These are phyloP conservation scores for Pugionium dolabratum DNA, from an alignment of 345 rosid species.

Conservation along the genomic window DNA sequence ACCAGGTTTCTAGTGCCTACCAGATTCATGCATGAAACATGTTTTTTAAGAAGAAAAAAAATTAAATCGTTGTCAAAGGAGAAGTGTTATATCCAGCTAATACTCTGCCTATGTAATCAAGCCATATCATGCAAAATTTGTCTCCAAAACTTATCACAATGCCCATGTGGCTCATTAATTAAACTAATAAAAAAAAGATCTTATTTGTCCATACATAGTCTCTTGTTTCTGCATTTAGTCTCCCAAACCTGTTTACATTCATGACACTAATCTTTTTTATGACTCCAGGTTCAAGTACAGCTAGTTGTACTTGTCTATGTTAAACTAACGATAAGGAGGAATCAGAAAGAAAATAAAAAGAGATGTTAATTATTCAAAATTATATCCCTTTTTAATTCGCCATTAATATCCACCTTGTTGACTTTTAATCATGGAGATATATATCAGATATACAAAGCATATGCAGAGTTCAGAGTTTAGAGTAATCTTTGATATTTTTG, in stretches of 20 bases:
- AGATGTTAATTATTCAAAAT: slow-evolving; percentile 15
- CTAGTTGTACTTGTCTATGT: slow-evolving; percentile 39
- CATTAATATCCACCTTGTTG: not conserved
- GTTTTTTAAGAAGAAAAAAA: not conserved
- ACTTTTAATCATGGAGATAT: slow-evolving; percentile 10
- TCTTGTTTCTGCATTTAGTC: slow-evolving; percentile 33
- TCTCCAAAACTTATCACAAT: slow-evolving; percentile 40
- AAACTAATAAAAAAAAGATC: slow-evolving; percentile 29
- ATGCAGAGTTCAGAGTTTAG: not conserved
- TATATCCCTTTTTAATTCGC: not conserved
- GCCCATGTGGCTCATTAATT: slow-evolving; percentile 37
- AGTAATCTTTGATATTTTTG: not conserved
- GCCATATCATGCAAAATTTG: slow-evolving; percentile 37
- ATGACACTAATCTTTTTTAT: slow-evolving; percentile 23
- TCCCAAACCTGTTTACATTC: slow-evolving; percentile 36
- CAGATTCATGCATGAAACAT: slow-evolving; percentile 38
- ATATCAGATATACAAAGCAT: slow-evolving; percentile 3
- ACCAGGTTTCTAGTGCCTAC: slow-evolving; percentile 25
- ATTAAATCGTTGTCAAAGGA: slow-evolving; percentile 36
- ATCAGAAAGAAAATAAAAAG: not conserved
- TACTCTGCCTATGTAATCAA: slow-evolving; percentile 20
- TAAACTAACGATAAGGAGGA: slow-evolving; percentile 29
- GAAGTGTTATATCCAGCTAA: slow-evolving; percentile 31
- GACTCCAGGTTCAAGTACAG: slow-evolving; percentile 36
- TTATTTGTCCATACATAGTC: slow-evolving; percentile 38